Conservation (phyloP, 2,329 filamentous ascomycete species). For the Penicillium sp. region DNA sequence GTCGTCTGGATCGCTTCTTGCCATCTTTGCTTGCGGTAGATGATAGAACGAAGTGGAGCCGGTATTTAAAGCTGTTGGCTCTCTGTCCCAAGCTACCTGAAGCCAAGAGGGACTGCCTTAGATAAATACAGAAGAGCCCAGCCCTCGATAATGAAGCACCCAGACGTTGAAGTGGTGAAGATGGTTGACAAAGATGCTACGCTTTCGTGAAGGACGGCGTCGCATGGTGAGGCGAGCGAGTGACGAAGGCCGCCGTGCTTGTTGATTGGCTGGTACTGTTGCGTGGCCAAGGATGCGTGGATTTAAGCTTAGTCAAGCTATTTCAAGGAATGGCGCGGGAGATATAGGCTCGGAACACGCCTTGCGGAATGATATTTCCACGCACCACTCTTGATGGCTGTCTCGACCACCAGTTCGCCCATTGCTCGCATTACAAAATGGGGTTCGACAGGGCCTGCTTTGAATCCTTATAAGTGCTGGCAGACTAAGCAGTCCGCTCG, state of each 20-base stretch:
- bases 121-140: background rate
- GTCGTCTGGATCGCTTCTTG: slow-evolving; percentile 3
- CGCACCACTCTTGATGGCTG: too few species aligned
- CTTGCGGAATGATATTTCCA: too few species aligned
- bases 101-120: background rate
- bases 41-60: slow-evolving; percentile 1
- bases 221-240: background rate
- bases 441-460: too few species aligned
- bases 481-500: too few species aligned
- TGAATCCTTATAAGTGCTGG: too few species aligned
- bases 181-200: background rate
- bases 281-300: background rate
- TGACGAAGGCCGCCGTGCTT: background rate
- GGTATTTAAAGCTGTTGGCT: background rate
- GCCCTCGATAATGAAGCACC: too few species aligned
- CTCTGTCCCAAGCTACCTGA: background rate
- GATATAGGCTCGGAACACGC: too few species aligned
- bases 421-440: too few species aligned
- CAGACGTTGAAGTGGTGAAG: background rate
- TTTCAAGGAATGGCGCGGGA: too few species aligned
- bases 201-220: background rate
- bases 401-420: too few species aligned
- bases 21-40: slow-evolving; percentile 7
- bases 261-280: background rate
- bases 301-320: too few species aligned